Evolutionary conservation across 805 yeast species (phyloP), one percentile per base, ranked within the genome.

Genomic region (Clavispora vitiphila): DNA sequence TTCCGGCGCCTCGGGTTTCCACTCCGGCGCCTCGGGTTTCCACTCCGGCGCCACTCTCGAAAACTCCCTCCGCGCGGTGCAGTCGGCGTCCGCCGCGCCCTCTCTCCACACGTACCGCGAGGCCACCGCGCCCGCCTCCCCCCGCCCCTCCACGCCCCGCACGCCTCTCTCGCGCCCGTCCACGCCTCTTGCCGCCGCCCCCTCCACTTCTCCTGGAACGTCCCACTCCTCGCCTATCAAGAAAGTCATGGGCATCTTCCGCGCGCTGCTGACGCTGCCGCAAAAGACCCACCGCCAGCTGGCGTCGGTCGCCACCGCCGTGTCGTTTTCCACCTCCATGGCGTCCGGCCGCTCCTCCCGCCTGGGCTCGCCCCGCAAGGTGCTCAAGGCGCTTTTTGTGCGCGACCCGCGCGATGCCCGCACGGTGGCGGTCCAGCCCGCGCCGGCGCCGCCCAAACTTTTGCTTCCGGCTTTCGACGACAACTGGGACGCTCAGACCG

Each of bases 61-160:
- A 43, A 42, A 35, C 49, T 19, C 51, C 10, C 57, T 56, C 18
- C 31, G 16, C 31, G 60, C 53, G 49, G 42, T 38, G 65, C 16
- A 61, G 18, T 27, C 31, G 8, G 8, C 69, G 2, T 50, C 50
- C 35, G 62, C 70, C 49, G 74, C 72, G 3, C 74, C 74, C 8
- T 66, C 73, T 4, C 55, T 67, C 34, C 68, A 67, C 43, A 67
- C 72, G 4, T 67, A 56, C 47, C 55, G 72, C 32, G 53, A 62
- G 31, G 37, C 46, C 40, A 19, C 34, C 8, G 22, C 22, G 34
- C 34, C 22, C 27, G n/a, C 14, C 14, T 18, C 34, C 10, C 34
- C 22, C 22, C 34, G 32, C 5, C n/a, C n/a, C n/a, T 26, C 16
- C 20, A 11, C 23, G 23, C 35, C 23, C 10, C 35, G 8, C 12